These are phyloP conservation scores for Alternaria panax DNA, from an alignment of 2,329 filamentous ascomycete species.

Conservation along the genomic window DNA sequence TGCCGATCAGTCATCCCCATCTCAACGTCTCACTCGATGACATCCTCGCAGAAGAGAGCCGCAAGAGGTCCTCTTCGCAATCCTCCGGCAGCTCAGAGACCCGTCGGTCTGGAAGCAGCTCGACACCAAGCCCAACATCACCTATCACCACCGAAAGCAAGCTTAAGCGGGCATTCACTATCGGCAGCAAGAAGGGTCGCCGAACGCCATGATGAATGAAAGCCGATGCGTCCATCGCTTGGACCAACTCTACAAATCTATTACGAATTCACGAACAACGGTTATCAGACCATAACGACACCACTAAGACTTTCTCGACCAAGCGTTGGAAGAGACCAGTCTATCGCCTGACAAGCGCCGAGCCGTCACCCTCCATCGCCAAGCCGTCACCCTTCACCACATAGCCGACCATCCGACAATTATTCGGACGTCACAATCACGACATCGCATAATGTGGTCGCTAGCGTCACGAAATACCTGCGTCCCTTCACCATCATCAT, in stretches of 20 bases:
- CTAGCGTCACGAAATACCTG: neutral
- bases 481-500: neutral
- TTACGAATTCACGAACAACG: constrained; percentile 1
- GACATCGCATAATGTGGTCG: constrained; percentile 1
- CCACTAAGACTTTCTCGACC: constrained; percentile 26
- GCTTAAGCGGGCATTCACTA: constrained; percentile 38
- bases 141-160: constrained; percentile 37
- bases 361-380: neutral
- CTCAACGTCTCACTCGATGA: constrained; percentile 52
- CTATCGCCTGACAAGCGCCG: neutral
- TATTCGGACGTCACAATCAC: constrained; percentile 10
- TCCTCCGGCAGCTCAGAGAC: constrained; percentile 41
- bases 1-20: constrained; percentile 47
- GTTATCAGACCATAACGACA: constrained; percentile 11
- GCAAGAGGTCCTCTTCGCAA: constrained; percentile 44
- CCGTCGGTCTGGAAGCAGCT: constrained; percentile 33
- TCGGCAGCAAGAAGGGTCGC: constrained; percentile 45
- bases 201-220: constrained; percentile 15
- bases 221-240: neutral
- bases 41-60: constrained; percentile 49
- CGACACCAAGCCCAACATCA: constrained; percentile 32
- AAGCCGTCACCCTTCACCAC: neutral
- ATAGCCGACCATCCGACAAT: neutral
- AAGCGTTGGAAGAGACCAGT: constrained; percentile 42
- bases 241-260: neutral